phyloP scores from a whole-genome alignment of 148 eudicot species.

The Silene uniflora region DNA sequence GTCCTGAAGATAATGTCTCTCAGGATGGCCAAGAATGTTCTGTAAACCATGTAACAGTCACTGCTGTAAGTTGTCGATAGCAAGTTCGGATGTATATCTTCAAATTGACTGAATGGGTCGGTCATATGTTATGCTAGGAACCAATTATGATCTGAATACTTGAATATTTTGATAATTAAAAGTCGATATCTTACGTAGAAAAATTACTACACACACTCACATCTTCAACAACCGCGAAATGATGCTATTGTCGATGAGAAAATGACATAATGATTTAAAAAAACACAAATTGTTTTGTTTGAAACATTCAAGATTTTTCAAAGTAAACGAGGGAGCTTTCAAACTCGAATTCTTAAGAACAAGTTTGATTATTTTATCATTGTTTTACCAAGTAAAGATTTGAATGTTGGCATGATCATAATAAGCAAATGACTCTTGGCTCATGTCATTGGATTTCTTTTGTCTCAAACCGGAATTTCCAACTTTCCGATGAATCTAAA shows the following conservation, averaged over 20 bases:
- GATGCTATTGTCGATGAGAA: not conserved
- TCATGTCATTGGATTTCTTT: not conserved
- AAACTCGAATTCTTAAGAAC: not conserved
- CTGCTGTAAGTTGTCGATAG: no score
- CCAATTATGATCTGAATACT: no score
- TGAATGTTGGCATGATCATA: no score
- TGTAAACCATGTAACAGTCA: no score
- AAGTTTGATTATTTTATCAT: not conserved
- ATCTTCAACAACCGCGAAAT: not conserved
- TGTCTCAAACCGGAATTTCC: not conserved
- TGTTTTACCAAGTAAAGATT: not conserved
- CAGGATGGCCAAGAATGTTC: no score
- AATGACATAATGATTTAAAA: not conserved
- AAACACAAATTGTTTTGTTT: not conserved
- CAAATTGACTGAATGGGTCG: no score
- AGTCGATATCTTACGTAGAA: no score
- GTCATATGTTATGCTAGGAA: no score
- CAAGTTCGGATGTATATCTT: no score
- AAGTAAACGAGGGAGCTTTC: not conserved
- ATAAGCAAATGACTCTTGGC: not conserved
- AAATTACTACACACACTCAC: no score
- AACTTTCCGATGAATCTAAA: not conserved
- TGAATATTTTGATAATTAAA: no score
- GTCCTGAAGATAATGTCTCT: no score
- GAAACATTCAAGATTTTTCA: not conserved